Percentiles rank a stretch among this genome's conserved stretches.
Conservation (phyloP, 1,139 yeast genomes). For the Candida neerlandica region DNA sequence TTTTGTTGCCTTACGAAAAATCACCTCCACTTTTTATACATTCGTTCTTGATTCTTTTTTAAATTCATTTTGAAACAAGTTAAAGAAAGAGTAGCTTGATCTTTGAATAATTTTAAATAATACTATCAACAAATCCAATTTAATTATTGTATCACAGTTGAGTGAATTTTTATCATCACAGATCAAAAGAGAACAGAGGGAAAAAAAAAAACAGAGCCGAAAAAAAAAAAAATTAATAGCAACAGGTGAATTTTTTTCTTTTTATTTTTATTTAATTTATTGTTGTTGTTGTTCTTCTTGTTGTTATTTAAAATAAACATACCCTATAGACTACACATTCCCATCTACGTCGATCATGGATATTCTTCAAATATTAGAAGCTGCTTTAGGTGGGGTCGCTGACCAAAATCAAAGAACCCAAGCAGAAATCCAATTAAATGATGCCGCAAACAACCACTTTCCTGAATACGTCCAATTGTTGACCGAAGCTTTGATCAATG, state of each 20-base stretch:
- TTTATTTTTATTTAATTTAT: not conserved
- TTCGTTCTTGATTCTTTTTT: not conserved
- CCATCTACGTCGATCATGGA: conserved; percentile 45
- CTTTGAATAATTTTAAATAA: too few species aligned
- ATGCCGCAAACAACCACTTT: conserved; percentile 76
- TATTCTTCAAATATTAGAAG: conserved; percentile 72
- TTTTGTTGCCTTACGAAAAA: not conserved
- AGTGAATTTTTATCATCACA: not conserved
- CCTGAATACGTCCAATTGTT: conserved; percentile 69
- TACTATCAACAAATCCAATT: not conserved
- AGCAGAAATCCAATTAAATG: conserved; percentile 79
- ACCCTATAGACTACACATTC: not conserved
- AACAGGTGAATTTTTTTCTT: conserved; percentile 4
- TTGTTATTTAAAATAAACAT: not conserved
- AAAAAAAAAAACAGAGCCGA: conserved; percentile 2
- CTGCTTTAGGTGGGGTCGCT: conserved; percentile 63
- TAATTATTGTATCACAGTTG: not conserved
- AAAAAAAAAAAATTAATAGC: conserved; percentile 4
- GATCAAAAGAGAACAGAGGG: not conserved
- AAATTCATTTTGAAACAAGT: not conserved
- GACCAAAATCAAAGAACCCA: conserved; percentile 71
- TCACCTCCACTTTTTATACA: not conserved
- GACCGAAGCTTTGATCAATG: conserved; percentile 72
- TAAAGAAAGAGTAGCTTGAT: not conserved
- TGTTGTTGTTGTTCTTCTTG: not conserved